Conservation (phyloP, 164 flowering plant genomes). For the Dillenia turbinata region DNA sequence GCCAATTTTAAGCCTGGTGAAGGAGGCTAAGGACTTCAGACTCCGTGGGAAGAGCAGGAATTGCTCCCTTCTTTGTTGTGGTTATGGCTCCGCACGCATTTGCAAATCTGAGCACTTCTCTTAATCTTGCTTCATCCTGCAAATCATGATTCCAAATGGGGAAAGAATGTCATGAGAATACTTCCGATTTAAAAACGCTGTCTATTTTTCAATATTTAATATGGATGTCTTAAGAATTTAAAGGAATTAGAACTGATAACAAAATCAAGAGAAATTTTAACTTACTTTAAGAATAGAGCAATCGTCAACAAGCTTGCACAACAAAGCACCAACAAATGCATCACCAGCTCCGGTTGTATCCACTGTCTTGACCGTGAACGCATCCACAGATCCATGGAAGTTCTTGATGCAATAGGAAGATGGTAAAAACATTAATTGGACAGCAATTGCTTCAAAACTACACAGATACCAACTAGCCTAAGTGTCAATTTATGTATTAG, state of each 20-base stretch:
- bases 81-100: slow-evolving; percentile 97
- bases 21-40: slow-evolving; percentile 41
- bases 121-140: slow-evolving; percentile 72
- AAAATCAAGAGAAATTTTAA: neutral
- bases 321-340: slow-evolving; percentile 77
- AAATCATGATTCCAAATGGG: neutral
- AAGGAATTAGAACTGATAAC: neutral
- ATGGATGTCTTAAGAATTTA: neutral
- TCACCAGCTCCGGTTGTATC: slow-evolving; percentile 99
- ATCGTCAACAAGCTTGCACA: slow-evolving; percentile 62
- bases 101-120: slow-evolving; percentile 53
- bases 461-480: no score
- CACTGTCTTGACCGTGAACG: slow-evolving; percentile 61
- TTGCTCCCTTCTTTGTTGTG: slow-evolving; percentile 91
- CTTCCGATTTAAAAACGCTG: neutral
- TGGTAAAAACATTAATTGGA: no score
- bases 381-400: slow-evolving; percentile 71
- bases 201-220: neutral
- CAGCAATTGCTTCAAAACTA: no score
- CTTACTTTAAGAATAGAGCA: slow-evolving; percentile 64
- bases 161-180: neutral
- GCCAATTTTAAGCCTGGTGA: slow-evolving; percentile 15
- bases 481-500: no score
- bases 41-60: slow-evolving; percentile 83
- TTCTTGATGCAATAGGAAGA: slow-evolving; percentile 22